Evolutionary conservation across 805 yeast genomes (phyloP), one percentile per base, ranked within the genome.

Genomic region (Komagataella kurtzmanii): DNA sequence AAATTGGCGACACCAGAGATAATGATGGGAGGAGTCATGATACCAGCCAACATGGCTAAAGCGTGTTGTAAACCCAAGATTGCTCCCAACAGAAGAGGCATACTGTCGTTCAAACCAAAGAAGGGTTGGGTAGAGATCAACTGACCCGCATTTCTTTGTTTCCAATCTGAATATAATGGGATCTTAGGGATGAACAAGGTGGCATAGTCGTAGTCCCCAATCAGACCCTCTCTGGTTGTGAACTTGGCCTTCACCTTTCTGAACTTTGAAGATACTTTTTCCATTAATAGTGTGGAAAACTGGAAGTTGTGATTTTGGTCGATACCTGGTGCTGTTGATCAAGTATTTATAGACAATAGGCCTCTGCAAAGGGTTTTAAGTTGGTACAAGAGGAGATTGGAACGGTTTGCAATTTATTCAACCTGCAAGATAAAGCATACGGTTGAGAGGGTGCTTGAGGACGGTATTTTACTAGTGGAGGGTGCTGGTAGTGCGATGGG

Each of bases 141-240:
- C 36, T 24, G 36, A 3, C 36, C 36, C 36, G 36, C 4, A 2
- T 24, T 24, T 51, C 76, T 76, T 23, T 70, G 66, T 56, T 61
- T 65, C 58, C 56, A 69, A 58, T 63, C 70, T 48, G 66, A 65
- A 46, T 72, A 51, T 67, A 85, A 88, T 1, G 97, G 96, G 52
- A 89, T 59, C 21, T 77, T 76, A 7, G 97, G 97, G 1, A 84
- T 77, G 74, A 89, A 88, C 43, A 89, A 74, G n/a, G n/a, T n/a
- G n/a, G 73, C 78, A 59, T 89, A 89, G 70, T 89, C 88, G 61
- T 88, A 87, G 61, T 86, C 91, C 44, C 97, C 97, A n/a, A 89
- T 59, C 45, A 87, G 60, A 6, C 97, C 96, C 17, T 87, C 88
- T 53, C 72, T 77, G 43, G 96, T 85, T 55, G 91, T 79, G 69